A percentile compares a stretch with the other conserved stretches of the same genome.
phyloP scores from a whole-genome alignment of 2,329 filamentous ascomycete genomes.

The Neopestalotiopsis clavispora region DNA sequence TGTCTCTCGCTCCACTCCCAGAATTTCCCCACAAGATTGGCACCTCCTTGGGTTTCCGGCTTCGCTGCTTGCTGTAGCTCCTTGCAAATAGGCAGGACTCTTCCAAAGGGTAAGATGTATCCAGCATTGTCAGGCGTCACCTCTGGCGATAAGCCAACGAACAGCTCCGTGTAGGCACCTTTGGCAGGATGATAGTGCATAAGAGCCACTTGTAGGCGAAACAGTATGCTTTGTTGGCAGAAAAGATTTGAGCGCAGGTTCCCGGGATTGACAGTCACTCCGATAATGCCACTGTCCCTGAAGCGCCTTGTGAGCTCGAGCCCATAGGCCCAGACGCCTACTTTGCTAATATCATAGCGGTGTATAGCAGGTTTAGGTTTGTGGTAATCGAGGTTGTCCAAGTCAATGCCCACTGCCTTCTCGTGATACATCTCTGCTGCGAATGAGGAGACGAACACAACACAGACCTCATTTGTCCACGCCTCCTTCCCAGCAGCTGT shows the following conservation, averaged over 20 bases:
- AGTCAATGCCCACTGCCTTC: slow-evolving; percentile 21
- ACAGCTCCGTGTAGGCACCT: slow-evolving; percentile 4
- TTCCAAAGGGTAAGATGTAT: not conserved
- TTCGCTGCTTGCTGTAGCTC: not conserved
- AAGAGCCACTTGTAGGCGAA: not conserved
- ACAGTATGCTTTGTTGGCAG: not conserved
- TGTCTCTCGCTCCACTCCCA: slow-evolving; percentile 12
- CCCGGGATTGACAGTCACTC: slow-evolving; percentile 9
- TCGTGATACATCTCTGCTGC: slow-evolving; percentile 17
- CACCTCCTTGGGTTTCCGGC: not conserved
- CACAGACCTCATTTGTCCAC: slow-evolving; percentile 19
- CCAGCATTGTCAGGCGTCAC: not conserved
- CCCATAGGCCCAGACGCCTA: not conserved
- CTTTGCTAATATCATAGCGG: not conserved
- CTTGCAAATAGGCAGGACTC: not conserved
- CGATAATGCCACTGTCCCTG: not conserved
- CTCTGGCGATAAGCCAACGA: not conserved
- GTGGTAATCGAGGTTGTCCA: slow-evolving; percentile 24
- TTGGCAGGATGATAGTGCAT: not conserved
- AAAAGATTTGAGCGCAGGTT: slow-evolving; percentile 2
- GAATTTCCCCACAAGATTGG: not conserved
- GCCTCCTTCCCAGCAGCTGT: slow-evolving; percentile 28
- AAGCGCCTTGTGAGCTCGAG: not conserved
- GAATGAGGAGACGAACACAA: slow-evolving; percentile 14
- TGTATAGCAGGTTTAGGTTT: slow-evolving; percentile 17